Conservation (phyloP, 2,329 filamentous ascomycete genomes). For the Tolypocladium endophyticum region DNA sequence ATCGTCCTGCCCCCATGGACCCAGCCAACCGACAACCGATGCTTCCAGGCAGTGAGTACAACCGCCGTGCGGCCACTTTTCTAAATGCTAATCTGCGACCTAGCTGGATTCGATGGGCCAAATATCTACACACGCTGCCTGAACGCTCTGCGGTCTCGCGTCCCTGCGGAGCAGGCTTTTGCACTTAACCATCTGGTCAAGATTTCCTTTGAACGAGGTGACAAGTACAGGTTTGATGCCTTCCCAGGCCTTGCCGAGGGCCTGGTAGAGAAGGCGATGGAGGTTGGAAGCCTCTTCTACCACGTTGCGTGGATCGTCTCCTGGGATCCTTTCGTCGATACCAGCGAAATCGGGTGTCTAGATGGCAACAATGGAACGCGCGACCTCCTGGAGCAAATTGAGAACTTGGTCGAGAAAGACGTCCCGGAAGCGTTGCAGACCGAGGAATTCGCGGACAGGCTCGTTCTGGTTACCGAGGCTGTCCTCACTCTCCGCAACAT, state of each 20-base stretch:
- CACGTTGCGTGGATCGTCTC: conserved; percentile 71
- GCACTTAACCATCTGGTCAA: conserved; percentile 89
- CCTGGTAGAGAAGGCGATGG: conserved; percentile 72
- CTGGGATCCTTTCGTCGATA: conserved; percentile 47
- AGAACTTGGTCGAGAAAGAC: conserved; percentile 46
- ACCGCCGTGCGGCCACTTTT: not conserved
- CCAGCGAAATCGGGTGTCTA: conserved; percentile 35
- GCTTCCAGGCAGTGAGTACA: conserved; percentile 53
- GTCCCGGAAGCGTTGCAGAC: conserved; percentile 63
- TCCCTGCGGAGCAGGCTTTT: conserved; percentile 79
- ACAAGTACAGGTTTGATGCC: conserved; percentile 91
- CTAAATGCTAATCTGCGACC: conserved; percentile 4
- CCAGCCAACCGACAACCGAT: conserved; percentile 28
- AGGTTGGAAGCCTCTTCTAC: conserved; percentile 70
- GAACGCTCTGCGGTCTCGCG: conserved; percentile 68
- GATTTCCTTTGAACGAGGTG: conserved; percentile 87
- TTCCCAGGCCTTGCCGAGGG: conserved; percentile 84
- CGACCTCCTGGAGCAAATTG: conserved; percentile 55
- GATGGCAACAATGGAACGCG: conserved; percentile 39
- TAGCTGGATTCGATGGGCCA: conserved; percentile 58
- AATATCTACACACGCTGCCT: conserved; percentile 89
- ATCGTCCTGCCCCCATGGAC: conserved; percentile 17
- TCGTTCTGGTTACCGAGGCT: conserved; percentile 76
- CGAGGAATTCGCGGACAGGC: conserved; percentile 55
- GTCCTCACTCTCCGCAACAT: conserved; percentile 87